Evolutionary conservation across 2,329 filamentous ascomycete species (phyloP), one percentile per base, ranked within the genome.

Genomic region (Pochonia chlamydosporia): DNA sequence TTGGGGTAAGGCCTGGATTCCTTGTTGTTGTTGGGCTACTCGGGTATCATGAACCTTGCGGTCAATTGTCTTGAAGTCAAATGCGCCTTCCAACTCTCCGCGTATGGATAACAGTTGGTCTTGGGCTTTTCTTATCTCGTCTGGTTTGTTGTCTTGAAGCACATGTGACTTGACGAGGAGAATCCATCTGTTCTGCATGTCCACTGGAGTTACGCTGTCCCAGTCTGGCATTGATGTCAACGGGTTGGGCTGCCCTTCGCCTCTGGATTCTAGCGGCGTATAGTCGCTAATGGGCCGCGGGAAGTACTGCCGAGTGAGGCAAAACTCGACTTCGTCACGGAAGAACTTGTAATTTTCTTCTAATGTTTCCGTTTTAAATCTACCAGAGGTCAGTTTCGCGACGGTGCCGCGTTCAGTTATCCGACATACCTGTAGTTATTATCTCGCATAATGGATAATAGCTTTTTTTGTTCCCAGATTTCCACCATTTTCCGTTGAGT

Each of bases 401-500:
- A 7, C 18, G 21, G 13, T 13, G 28, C 13, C 14, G 31, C 25
- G 20, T 5, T 4, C 8, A 16, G 6, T 21, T 13, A 8, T 5
- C 3, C 39, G 5, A 14, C 69, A 49, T 59, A 81, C 79, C 61
- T 66, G 54, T 80, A 72, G 10, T 69, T 67, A 50, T 81, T 83
- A 24, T 78, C 74, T 18, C 62, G 60, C 59, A 84, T 57, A 6
- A 78, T 58, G 3, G 65, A 66, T 3, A 69, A 67, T 7, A 83
- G 57, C 41, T 70, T 72, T 43, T 62, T 70, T 53, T 77, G 73
- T 1, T 74, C 69, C 55, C 73, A 71, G n/a, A 82, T 72, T 54
- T 81, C 78, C 6, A 80, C 67, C 60, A 74, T 76, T 56, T 76
- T 79, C 33, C 78, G 69, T 57, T 79, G 73, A 9, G 69, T 75